phyloP scores from a whole-genome alignment of 352 stramenopile genomes.

The Phytophthora boehmeriae region DNA sequence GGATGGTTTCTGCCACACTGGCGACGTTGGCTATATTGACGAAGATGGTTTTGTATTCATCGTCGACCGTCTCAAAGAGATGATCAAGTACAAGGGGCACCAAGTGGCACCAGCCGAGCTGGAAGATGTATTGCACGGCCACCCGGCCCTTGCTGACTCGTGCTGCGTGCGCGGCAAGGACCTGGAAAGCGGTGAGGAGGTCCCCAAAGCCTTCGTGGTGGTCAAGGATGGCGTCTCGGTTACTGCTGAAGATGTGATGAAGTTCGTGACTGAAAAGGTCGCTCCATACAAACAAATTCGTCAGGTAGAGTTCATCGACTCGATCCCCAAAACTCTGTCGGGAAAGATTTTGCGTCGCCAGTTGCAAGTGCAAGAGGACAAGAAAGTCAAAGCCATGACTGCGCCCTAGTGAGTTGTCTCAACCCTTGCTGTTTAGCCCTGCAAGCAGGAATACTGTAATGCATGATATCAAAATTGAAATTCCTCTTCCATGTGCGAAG shows the following conservation, averaged over 20 bases:
- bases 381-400: constrained; percentile 22
- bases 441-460: constrained; percentile 1
- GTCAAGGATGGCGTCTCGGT: constrained; percentile 45
- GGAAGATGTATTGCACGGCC: constrained; percentile 86
- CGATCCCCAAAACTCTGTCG: constrained; percentile 87
- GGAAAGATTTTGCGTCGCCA: constrained; percentile 93
- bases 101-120: constrained; percentile 92
- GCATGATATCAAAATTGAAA: not conserved
- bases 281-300: constrained; percentile 86
- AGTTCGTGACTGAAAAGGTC: constrained; percentile 82
- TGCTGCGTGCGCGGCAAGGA: constrained; percentile 71
- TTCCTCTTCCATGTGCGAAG: not conserved
- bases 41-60: constrained; percentile 92
- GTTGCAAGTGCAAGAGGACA: constrained; percentile 47
- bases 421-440: not conserved
- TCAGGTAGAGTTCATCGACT: constrained; percentile 85
- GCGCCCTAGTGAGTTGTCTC: constrained; percentile 5
- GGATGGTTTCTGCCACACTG: constrained; percentile 86
- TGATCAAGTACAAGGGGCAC: constrained; percentile 96
- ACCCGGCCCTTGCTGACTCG: constrained; percentile 76
- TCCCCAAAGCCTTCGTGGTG: constrained; percentile 92
- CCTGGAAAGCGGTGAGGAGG: constrained; percentile 74
- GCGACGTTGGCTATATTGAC: constrained; percentile 92
- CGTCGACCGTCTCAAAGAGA: constrained; percentile 93
- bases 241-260: constrained; percentile 72